phyloP scores from a whole-genome alignment of 2,329 filamentous ascomycete species.

The Karstenula rhodostoma region DNA sequence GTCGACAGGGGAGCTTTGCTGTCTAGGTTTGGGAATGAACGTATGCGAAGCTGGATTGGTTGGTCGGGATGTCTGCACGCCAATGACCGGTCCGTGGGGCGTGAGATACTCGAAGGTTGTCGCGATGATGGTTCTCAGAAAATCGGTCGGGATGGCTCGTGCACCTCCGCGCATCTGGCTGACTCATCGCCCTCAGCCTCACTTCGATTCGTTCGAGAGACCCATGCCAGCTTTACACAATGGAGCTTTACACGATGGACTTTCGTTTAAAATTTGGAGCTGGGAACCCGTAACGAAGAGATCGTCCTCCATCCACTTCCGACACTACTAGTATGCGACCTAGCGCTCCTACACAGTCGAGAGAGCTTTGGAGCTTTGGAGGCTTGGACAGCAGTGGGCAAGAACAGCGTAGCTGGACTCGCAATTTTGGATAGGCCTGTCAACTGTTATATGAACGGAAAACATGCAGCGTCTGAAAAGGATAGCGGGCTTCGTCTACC shows the following conservation, averaged over 20 bases:
- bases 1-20: background rate
- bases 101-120: background rate
- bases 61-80: background rate
- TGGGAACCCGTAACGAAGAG: background rate
- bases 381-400: too few relatives aligned
- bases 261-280: background rate
- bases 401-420: too few relatives aligned
- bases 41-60: background rate
- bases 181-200: background rate
- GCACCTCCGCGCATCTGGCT: slow-evolving; percentile 18
- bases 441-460: too few relatives aligned
- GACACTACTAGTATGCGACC: too few relatives aligned
- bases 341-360: too few relatives aligned
- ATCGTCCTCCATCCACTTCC: too few relatives aligned
- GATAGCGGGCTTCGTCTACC: too few relatives aligned
- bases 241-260: background rate
- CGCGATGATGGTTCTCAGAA: slow-evolving; percentile 22
- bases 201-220: background rate
- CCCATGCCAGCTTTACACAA: background rate
- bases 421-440: too few relatives aligned
- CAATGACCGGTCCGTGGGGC: slow-evolving; percentile 5
- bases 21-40: background rate
- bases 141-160: slow-evolving; percentile 22
- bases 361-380: too few relatives aligned
- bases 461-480: too few relatives aligned